Evolutionary conservation across 208 protist genomes (phyloP), one percentile per base, ranked within the genome.

Genomic region (Trypanosoma avium): DNA sequence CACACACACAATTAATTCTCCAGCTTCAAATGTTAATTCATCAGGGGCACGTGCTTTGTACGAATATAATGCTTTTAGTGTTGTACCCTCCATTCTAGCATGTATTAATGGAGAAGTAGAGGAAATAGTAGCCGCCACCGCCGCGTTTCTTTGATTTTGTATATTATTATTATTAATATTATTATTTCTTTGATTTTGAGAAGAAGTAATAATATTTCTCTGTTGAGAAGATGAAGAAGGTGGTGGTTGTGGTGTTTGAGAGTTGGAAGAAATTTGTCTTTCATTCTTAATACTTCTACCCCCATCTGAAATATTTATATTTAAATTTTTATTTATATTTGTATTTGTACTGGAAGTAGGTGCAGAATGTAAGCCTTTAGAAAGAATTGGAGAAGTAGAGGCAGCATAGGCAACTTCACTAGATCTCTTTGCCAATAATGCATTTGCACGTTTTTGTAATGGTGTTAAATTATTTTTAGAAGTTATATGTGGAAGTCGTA

Each of bases 21-120:
- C 81, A 12, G 76, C 72, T 52, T 83, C 80, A 73, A 96, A 94
- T 32, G 67, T 89, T 32, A 96, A 82, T 72, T 96, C 90, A 70
- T 96, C 90, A 2, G 84, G 81, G 1, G 87, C 85, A 2, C 81
- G 83, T 9, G 87, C 82, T 61, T 75, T 76, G 80, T 94, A 96
- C 26, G 61, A 43, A 62, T 91, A 94, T 17, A 94, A 54, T 0
- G 87, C 90, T n/a, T 59, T 26, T 38, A 94, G 82, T 4, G 75
- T 82, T 0, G 75, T 67, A 1, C 90, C 90, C 54, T 96, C 88
- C 53, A 94, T 82, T 26, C 72, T 71, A 24, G 57, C 46, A 36
- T 69, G 67, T 2, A 19, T 7, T 10, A 21, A 21, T n/a, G 43
- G 10, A 4, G 40, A 27, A 12, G 8, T 52, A 24, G 9, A 35